Percentiles rank a stretch among this genome's conserved stretches.
Evolutionary conservation across 1,284 basidiomycete species (phyloP).

Genomic region (Ceratorhiza oryzae-sativae): DNA sequence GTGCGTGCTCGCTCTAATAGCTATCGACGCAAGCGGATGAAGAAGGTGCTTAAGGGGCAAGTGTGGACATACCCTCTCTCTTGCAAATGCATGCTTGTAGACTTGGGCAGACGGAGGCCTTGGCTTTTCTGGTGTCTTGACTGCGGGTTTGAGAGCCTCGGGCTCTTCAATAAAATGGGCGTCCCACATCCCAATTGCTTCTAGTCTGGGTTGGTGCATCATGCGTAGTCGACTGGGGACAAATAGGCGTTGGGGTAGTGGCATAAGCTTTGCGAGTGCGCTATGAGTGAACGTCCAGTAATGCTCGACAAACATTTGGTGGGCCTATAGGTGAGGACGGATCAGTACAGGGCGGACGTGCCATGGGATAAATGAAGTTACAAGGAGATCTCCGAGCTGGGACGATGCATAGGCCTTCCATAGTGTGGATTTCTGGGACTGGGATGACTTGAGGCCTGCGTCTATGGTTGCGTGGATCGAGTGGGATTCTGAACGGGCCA

Average conservation of each 20-base stretch:
- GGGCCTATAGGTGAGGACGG: conserved; percentile 53
- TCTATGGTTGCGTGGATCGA: conserved; percentile 55
- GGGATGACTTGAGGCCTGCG: conserved; percentile 53
- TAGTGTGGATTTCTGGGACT: conserved; percentile 63
- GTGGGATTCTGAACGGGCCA: conserved; percentile 47
- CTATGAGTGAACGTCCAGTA: conserved; percentile 65
- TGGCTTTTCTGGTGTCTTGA: conserved; percentile 46
- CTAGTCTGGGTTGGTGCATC: conserved; percentile 62
- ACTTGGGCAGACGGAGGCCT: conserved; percentile 49
- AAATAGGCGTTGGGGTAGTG: conserved; percentile 74
- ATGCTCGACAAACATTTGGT: conserved; percentile 68
- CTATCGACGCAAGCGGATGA: conserved; percentile 50
- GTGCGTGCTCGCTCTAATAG: conserved; percentile 65
- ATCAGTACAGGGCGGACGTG: conserved; percentile 3
- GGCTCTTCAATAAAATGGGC: conserved; percentile 49
- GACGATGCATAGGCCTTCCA: conserved; percentile 70
- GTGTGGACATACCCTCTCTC: conserved; percentile 62
- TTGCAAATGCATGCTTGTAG: conserved; percentile 63
- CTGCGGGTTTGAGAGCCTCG: conserved; percentile 56
- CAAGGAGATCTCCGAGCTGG: conserved; percentile 71
- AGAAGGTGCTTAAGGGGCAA: not conserved
- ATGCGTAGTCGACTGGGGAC: conserved; percentile 68
- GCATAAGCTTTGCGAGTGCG: conserved; percentile 62
- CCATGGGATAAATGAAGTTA: conserved; percentile 53
- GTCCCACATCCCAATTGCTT: conserved; percentile 69